Evolutionary conservation across 2,329 filamentous ascomycete species (phyloP).

Genomic region (Aureobasidium sp.): DNA sequence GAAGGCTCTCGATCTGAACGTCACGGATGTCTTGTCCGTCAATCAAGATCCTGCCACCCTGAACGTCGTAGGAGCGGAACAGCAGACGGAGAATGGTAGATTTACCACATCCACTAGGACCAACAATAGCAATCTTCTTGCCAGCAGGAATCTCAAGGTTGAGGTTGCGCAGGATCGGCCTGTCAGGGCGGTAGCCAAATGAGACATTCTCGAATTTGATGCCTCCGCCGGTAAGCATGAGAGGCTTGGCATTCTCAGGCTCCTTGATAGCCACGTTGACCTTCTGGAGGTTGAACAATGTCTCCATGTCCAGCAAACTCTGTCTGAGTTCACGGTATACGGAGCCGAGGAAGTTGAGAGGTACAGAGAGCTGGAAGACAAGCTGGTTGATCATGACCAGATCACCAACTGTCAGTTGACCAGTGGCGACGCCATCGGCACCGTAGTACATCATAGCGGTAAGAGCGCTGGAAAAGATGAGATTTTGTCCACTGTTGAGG

Average conservation of each 20-base stretch:
- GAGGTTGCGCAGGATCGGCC: conserved; percentile 79
- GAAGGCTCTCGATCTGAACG: conserved; percentile 73
- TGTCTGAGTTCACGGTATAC: conserved; percentile 95
- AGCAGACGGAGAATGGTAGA: conserved; percentile 85
- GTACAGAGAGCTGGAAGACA: conserved; percentile 94
- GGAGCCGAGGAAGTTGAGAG: conserved; percentile 94
- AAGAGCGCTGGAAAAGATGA: conserved; percentile 91
- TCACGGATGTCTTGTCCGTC: conserved; percentile 88
- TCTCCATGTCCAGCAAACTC: conserved; percentile 96
- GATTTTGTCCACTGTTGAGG: conserved; percentile 89
- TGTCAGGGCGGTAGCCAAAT: conserved; percentile 83
- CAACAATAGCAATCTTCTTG: conserved; percentile 92
- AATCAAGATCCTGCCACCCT: conserved; percentile 77
- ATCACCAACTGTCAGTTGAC: conserved; percentile 82
- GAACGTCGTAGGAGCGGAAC: conserved; percentile 90
- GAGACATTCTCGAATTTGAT: conserved; percentile 92
- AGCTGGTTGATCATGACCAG: conserved; percentile 98
- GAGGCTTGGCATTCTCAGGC: conserved; percentile 61
- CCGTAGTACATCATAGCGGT: conserved; percentile 99
- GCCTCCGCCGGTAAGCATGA: conserved; percentile 73
- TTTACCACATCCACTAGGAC: conserved; percentile 92
- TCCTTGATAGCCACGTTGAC: conserved; percentile 87
- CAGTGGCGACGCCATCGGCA: conserved; percentile 76
- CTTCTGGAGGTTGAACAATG: conserved; percentile 93
- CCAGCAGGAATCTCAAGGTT: conserved; percentile 87